These are phyloP conservation scores for Neonectria hederae DNA, from an alignment of 2,329 filamentous ascomycete genomes.

Conservation along the genomic window DNA sequence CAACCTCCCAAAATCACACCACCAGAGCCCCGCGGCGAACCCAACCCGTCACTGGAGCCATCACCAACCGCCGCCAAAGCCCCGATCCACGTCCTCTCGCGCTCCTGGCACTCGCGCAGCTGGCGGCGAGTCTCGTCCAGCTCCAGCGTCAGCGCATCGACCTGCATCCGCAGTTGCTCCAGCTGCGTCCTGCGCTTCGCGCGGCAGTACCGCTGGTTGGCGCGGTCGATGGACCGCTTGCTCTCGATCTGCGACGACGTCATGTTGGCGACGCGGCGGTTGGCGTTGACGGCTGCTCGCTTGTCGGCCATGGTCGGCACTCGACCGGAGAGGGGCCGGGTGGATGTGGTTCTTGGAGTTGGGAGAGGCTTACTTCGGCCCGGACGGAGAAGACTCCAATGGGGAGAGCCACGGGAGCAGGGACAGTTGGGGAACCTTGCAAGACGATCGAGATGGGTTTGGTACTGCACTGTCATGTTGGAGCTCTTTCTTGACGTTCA, in stretches of 20 bases:
- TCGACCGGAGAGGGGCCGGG: too few relatives aligned
- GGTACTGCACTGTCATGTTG: slow-evolving; percentile 11
- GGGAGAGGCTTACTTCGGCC: neutral
- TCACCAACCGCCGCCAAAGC: slow-evolving; percentile 7
- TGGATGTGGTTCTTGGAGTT: neutral
- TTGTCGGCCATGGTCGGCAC: neutral
- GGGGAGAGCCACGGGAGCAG: neutral
- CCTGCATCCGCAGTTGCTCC: slow-evolving; percentile 28
- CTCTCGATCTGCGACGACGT: slow-evolving; percentile 35
- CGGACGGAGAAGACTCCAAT: neutral
- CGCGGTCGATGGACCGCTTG: slow-evolving; percentile 41
- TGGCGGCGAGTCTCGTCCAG: slow-evolving; percentile 7
- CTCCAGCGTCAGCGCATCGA: slow-evolving; percentile 24
- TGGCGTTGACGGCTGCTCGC: slow-evolving; percentile 24
- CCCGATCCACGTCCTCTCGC: slow-evolving; percentile 20
- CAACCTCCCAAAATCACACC: neutral
- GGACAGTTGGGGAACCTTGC: neutral
- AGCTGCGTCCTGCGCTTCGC: slow-evolving; percentile 36
- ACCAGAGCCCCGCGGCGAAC: neutral
- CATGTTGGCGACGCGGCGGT: slow-evolving; percentile 35
- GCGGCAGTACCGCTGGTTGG: slow-evolving; percentile 38
- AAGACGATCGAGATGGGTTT: neutral
- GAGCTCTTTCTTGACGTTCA: neutral
- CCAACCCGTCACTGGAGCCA: neutral
- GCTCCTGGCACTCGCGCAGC: slow-evolving; percentile 13